phyloP scores from a whole-genome alignment of 805 yeast genomes.

The Yamadazyma nakazawae region DNA sequence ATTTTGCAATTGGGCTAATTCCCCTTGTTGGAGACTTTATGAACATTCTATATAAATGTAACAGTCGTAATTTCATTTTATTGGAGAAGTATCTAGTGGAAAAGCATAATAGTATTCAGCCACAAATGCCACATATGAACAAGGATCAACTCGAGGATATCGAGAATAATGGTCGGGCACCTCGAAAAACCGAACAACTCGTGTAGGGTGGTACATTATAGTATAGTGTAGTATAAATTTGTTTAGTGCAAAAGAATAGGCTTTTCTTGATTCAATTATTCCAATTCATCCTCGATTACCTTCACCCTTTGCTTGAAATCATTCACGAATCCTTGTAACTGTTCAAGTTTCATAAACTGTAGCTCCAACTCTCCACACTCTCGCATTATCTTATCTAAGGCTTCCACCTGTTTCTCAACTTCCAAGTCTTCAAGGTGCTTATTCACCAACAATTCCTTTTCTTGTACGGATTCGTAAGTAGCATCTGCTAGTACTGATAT shows the following conservation, averaged over 20 bases:
- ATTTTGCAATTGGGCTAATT: constrained; percentile 44
- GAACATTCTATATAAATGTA: constrained; percentile 70
- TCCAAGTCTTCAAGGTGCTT: constrained; percentile 23
- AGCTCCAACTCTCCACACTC: constrained; percentile 50
- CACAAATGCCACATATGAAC: constrained; percentile 5
- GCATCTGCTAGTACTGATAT: constrained; percentile 45
- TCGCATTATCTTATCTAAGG: constrained; percentile 36
- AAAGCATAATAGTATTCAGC: constrained; percentile 17
- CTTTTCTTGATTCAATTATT: no score
- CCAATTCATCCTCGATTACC: constrained; percentile 27
- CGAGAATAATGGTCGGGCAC: constrained; percentile 6
- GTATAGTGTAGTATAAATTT: no score
- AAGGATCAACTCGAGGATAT: constrained; percentile 1
- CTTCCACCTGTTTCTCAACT: constrained; percentile 39
- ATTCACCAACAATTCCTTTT: constrained; percentile 29
- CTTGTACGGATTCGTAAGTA: constrained; percentile 28
- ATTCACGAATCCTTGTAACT: constrained; percentile 38
- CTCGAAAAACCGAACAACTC: constrained; percentile 7
- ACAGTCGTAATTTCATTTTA: constrained; percentile 67
- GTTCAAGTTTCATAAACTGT: constrained; percentile 52
- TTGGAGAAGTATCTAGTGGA: constrained; percentile 36
- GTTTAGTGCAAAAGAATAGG: no score
- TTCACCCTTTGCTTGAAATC: constrained; percentile 40
- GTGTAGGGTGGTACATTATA: constrained; percentile 1
- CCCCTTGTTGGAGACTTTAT: constrained; percentile 77